These are phyloP conservation scores for Meripilus lineatus DNA, from an alignment of 1,284 basidiomycete species.

Conservation along the genomic window DNA sequence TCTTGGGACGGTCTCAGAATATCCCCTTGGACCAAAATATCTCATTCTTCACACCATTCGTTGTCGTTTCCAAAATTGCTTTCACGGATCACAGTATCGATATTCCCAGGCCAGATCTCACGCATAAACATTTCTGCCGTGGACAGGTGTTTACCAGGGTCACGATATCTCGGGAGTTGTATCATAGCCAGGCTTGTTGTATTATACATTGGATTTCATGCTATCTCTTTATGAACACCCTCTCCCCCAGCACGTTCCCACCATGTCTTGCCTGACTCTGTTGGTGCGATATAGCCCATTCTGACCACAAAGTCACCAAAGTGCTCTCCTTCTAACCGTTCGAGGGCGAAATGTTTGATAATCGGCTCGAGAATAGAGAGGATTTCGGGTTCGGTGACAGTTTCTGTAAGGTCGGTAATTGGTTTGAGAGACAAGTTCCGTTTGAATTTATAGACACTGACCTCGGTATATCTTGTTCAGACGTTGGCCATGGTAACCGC, in stretches of 20 bases:
- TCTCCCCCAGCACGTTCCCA: slow-evolving; percentile 79
- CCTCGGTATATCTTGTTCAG: slow-evolving; percentile 91
- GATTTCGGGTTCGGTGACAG: slow-evolving; percentile 92
- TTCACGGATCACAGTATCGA: too few species aligned
- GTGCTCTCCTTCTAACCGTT: slow-evolving; percentile 84
- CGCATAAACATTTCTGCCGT: too few species aligned
- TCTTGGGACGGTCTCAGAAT: too few species aligned
- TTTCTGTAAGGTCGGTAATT: slow-evolving; percentile 45
- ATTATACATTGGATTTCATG: slow-evolving; percentile 9
- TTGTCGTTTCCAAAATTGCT: too few species aligned
- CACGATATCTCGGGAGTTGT: too few species aligned
- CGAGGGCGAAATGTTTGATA: slow-evolving; percentile 91
- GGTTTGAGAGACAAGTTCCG: not conserved
- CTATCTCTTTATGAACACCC: slow-evolving; percentile 40
- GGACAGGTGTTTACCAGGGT: too few species aligned
- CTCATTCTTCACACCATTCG: too few species aligned
- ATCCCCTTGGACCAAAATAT: too few species aligned
- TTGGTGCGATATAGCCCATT: slow-evolving; percentile 79
- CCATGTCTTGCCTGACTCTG: slow-evolving; percentile 75
- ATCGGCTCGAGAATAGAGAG: slow-evolving; percentile 85
- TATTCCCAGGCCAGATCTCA: too few species aligned
- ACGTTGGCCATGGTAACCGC: slow-evolving; percentile 90
- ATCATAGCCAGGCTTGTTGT: not conserved
- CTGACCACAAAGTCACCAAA: slow-evolving; percentile 97
- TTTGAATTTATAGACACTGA: slow-evolving; percentile 23